These are phyloP conservation scores for Forsythia suspensa DNA, from an alignment of 257 asterid species.

Conservation along the genomic window DNA sequence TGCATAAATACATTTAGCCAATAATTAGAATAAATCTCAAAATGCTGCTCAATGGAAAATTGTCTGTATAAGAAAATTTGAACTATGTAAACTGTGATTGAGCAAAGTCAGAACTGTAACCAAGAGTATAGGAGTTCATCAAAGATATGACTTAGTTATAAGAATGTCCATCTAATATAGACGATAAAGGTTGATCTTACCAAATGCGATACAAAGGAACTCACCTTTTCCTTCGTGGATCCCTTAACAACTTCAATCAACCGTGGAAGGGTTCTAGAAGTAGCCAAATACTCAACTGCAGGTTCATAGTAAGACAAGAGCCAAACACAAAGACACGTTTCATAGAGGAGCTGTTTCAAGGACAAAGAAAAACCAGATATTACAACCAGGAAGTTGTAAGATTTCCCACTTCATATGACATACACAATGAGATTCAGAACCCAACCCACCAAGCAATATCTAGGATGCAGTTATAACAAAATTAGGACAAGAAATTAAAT, in stretches of 20 bases:
- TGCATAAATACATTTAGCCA: neutral
- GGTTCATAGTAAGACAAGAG: slow-evolving; percentile 90
- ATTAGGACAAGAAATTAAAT: neutral
- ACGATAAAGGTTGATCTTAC: neutral
- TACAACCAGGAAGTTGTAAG: neutral
- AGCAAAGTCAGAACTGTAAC: slow-evolving; percentile 10
- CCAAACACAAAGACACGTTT: slow-evolving; percentile 88
- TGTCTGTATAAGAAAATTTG: neutral
- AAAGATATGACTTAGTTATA: no score
- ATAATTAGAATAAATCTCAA: slow-evolving; percentile 26
- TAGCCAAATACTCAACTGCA: slow-evolving; percentile 78
- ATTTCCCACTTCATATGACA: slow-evolving; percentile 2
- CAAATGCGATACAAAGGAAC: slow-evolving; percentile 16
- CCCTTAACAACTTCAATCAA: slow-evolving; percentile 83
- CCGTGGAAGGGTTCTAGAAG: slow-evolving; percentile 65
- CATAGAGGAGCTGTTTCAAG: slow-evolving; percentile 76
- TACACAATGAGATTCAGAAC: slow-evolving; percentile 20
- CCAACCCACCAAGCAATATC: neutral
- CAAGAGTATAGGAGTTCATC: neutral
- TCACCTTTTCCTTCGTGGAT: slow-evolving; percentile 92
- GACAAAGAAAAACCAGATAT: slow-evolving; percentile 5
- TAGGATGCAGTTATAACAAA: neutral
- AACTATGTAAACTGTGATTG: slow-evolving; percentile 1
- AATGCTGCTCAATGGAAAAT: neutral
- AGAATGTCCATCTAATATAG: no score